Evolutionary conservation across 139 green algal genomes (phyloP).

Genomic region (Eudorina sp.): DNA sequence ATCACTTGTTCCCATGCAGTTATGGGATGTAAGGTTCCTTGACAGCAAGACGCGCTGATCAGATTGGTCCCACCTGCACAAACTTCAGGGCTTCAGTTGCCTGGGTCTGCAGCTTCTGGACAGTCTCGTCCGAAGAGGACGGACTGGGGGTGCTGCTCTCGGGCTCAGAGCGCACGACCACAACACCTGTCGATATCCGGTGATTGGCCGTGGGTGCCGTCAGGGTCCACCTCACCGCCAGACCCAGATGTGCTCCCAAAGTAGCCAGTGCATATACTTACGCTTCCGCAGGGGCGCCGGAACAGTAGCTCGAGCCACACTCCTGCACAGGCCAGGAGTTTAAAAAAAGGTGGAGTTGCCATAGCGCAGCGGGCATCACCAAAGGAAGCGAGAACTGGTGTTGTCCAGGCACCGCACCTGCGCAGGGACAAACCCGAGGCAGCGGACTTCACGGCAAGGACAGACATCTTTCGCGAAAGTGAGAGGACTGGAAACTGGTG

Average conservation of each 20-base stretch:
- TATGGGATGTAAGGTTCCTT: not conserved
- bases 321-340: not conserved
- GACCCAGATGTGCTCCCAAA: too few relatives aligned
- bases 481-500: too few relatives aligned
- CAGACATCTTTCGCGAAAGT: constrained; percentile 28
- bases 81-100: constrained; percentile 6
- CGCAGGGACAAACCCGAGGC: not conserved
- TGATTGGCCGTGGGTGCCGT: too few relatives aligned
- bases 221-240: too few relatives aligned
- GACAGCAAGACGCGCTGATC: too few relatives aligned
- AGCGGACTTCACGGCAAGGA: not conserved
- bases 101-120: constrained; percentile 32
- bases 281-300: constrained; percentile 10
- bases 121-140: constrained; percentile 6
- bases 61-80: not conserved
- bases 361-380: not conserved
- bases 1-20: too few relatives aligned
- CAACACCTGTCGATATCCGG: constrained; percentile 17
- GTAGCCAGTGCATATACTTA: constrained; percentile 6
- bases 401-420: constrained; percentile 5
- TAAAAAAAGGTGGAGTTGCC: not conserved
- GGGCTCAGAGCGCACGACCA: constrained; percentile 21
- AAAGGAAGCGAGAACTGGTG: not conserved
- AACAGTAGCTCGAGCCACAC: not conserved
- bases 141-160: constrained; percentile 9